Base-by-base conservation (phyloP, 768 basidiomycete species). In the Zangia roseola region DNA sequence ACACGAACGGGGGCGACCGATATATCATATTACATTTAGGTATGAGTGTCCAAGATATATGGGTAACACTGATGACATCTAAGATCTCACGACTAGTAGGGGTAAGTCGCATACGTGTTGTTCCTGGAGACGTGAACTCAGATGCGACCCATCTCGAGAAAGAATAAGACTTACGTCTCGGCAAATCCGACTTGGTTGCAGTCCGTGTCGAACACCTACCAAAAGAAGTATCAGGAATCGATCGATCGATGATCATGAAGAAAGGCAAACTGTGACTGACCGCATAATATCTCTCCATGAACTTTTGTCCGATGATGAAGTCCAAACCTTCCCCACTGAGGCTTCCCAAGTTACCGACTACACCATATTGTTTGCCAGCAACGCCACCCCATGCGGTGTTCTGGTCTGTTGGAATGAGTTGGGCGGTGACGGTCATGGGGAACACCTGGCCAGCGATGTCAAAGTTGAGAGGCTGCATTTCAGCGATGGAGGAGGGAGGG, bases 211-310 rank as follows among this genome's bases (percentile, higher is more conserved):
- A 58, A 58, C 4, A 58, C 51, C 55, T 58, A 34, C 6, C 10
- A 20, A 36, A 34, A 30, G 24, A 28, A 12, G 3, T 2, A 28
- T 10, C 28, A 13, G 28, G 4, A 10, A 10, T 47, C 26, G 47
- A 12, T 8, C 20, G 20, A 10, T 8, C 19, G 9, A 35, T 4
- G 10, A 33, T 33, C 17, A 17, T 9, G 28, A 12, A 10, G 4
- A 23, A 19, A 16, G 36, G 28, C 17, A 6, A n/a, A 37, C 6
- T 2, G 16, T 19, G 4, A 47, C 55, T 47, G 31, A 56, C 52
- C 19, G 44, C 38, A 43, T 59, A 59, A 21, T 47, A 59, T 10
- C 41, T 49, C 42, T 57, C 56, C 38, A 59, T 54, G 44, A 59
- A 57, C 35, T 47, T 54, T 34, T 54, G 52, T 16, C 56, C 58